phyloP scores from a whole-genome alignment of 768 basidiomycete species.

The Suillus spraguei region DNA sequence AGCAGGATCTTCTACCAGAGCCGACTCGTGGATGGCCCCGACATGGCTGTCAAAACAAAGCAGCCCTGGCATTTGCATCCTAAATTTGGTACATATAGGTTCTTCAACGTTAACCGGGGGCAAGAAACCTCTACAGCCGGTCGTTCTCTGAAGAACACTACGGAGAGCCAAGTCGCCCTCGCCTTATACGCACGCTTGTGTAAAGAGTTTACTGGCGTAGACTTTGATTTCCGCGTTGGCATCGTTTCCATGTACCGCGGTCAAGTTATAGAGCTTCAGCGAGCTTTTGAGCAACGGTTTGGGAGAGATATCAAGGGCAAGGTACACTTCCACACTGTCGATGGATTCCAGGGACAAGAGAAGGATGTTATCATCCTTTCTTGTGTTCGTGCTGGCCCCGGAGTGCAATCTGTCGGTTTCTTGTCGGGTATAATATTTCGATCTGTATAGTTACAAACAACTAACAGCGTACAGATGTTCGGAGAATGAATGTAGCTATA shows the following conservation, averaged over 20 bases:
- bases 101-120: constrained; percentile 79
- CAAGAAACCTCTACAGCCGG: constrained; percentile 55
- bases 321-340: constrained; percentile 96
- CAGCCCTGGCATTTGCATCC: constrained; percentile 84
- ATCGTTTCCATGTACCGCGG: constrained; percentile 95
- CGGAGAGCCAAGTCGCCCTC: constrained; percentile 76
- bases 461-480: constrained; percentile 50
- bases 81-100: constrained; percentile 85
- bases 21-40: constrained; percentile 81
- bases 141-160: constrained; percentile 75
- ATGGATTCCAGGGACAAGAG: constrained; percentile 99
- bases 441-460: constrained; percentile 3
- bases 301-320: constrained; percentile 67
- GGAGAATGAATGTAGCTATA: constrained; percentile 98
- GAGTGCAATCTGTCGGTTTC: constrained; percentile 85
- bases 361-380: constrained; percentile 98
- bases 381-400: constrained; percentile 91
- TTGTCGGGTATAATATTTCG: constrained; percentile 58
- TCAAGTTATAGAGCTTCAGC: constrained; percentile 76
- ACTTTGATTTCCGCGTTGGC: constrained; percentile 60
- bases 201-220: constrained; percentile 58
- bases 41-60: constrained; percentile 80
- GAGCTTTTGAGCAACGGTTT: constrained; percentile 69
- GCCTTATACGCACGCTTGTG: constrained; percentile 74
- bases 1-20: constrained; percentile 87